Evolutionary conservation across 495 filamentous ascomycete genomes (phyloP).

Genomic region (Emericellopsis terricola): DNA sequence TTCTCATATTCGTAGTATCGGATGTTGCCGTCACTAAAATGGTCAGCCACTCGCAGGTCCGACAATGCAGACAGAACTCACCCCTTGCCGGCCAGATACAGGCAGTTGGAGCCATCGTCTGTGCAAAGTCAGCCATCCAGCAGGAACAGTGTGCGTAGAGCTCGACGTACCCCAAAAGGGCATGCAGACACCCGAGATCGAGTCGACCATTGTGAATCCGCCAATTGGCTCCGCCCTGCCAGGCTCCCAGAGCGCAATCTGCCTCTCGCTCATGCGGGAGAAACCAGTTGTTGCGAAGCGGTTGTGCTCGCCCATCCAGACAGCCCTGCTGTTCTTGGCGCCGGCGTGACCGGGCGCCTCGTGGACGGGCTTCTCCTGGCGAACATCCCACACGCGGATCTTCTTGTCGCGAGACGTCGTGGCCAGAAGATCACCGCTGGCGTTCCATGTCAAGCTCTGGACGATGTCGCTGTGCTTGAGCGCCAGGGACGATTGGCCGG

Average conservation of each 20-base stretch:
- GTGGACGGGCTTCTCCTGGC: constrained; percentile 75
- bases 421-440: constrained; percentile 71
- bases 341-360: constrained; percentile 75
- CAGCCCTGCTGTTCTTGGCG: constrained; percentile 88
- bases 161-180: constrained; percentile 77
- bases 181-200: constrained; percentile 95
- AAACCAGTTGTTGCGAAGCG: constrained; percentile 92
- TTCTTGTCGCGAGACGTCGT: constrained; percentile 98
- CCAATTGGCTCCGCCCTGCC: constrained; percentile 71
- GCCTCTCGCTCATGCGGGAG: constrained; percentile 93
- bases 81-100: constrained; percentile 95
- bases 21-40: constrained; percentile 79
- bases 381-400: constrained; percentile 88
- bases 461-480: constrained; percentile 81
- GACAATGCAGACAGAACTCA: constrained; percentile 21
- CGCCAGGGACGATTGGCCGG: constrained; percentile 50
- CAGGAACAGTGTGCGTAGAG: neutral
- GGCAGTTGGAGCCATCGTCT: constrained; percentile 77
- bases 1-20: constrained; percentile 95
- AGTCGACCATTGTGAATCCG: constrained; percentile 74
- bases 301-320: constrained; percentile 94
- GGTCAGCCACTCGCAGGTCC: constrained; percentile 7
- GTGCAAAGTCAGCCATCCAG: constrained; percentile 12
- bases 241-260: constrained; percentile 90
- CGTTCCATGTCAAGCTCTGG: constrained; percentile 90